These are phyloP conservation scores for Amauroascus niger DNA, from an alignment of 2,329 filamentous ascomycete species.

Conservation along the genomic window DNA sequence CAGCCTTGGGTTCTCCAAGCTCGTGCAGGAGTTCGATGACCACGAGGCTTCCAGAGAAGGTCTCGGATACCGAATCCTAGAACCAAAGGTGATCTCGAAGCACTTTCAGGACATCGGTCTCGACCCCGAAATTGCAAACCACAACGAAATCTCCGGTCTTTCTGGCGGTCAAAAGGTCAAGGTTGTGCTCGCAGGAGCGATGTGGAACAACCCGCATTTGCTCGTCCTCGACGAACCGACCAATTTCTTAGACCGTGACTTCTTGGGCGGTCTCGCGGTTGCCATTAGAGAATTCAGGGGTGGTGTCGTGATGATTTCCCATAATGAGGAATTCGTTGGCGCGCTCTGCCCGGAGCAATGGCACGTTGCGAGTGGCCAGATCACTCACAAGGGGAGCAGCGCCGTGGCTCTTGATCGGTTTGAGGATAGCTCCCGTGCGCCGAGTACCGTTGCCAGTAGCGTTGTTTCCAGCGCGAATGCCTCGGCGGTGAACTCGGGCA, in stretches of 20 bases:
- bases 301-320: constrained; percentile 97
- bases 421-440: constrained; percentile 61
- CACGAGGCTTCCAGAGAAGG: constrained; percentile 98
- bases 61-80: constrained; percentile 87
- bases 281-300: constrained; percentile 97
- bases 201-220: constrained; percentile 99
- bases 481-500: constrained; percentile 68
- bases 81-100: constrained; percentile 89
- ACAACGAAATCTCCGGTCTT: constrained; percentile 93
- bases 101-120: constrained; percentile 96
- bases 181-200: constrained; percentile 88
- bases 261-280: constrained; percentile 89
- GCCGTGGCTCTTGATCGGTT: constrained; percentile 72
- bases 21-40: constrained; percentile 96
- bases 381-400: constrained; percentile 71
- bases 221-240: constrained; percentile 97
- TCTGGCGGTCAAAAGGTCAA: constrained; percentile 99
- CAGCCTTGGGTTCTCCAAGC: constrained; percentile 79
- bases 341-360: constrained; percentile 93
- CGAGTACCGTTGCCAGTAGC: constrained; percentile 49
- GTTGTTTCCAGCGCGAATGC: constrained; percentile 51
- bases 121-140: constrained; percentile 95
- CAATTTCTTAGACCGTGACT: constrained; percentile 98
- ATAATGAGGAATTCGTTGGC: constrained; percentile 98
- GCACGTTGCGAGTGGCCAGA: constrained; percentile 79